A percentile compares a stretch with the other conserved stretches of the same genome.
These are phyloP conservation scores for Sporothrix curviconia DNA, from an alignment of 2,329 filamentous ascomycete genomes.

Conservation along the genomic window DNA sequence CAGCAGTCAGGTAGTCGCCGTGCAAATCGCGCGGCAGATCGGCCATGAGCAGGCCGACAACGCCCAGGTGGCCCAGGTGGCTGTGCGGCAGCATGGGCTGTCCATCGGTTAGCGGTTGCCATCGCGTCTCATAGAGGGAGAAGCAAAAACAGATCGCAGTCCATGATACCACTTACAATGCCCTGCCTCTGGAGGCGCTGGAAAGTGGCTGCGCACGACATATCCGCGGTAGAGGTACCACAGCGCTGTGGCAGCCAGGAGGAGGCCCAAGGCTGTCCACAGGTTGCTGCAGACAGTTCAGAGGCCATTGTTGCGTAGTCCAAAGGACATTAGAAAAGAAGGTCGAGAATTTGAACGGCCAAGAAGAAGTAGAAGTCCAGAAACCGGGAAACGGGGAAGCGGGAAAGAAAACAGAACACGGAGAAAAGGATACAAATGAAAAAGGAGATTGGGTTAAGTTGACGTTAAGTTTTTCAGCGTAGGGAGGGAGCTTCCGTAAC, in stretches of 20 bases:
- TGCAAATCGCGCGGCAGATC: constrained; percentile 19
- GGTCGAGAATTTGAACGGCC: constrained; percentile 8
- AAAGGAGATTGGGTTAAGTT: background rate
- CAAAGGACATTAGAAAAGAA: background rate
- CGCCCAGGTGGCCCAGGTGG: constrained; percentile 18
- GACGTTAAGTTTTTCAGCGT: too few species aligned
- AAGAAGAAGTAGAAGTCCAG: background rate
- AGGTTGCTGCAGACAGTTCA: background rate
- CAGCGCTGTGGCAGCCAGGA: background rate
- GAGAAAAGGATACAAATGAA: background rate
- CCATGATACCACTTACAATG: constrained; percentile 11
- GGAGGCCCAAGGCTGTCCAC: background rate
- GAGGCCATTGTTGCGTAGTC: background rate
- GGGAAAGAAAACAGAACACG: background rate
- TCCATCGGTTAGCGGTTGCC: too few species aligned
- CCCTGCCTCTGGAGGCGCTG: constrained; percentile 19
- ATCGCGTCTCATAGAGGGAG: background rate
- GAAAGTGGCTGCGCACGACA: constrained; percentile 17
- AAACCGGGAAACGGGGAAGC: too few species aligned
- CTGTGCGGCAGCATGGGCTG: constrained; percentile 22
- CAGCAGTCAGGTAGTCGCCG: constrained; percentile 19
- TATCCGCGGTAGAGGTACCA: constrained; percentile 18
- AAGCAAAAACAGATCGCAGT: background rate
- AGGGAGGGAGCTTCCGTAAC: too few species aligned
- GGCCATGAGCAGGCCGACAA: constrained; percentile 18